phyloP scores from a whole-genome alignment of 176 grass and related monocot species.

The Themeda triandra region DNA sequence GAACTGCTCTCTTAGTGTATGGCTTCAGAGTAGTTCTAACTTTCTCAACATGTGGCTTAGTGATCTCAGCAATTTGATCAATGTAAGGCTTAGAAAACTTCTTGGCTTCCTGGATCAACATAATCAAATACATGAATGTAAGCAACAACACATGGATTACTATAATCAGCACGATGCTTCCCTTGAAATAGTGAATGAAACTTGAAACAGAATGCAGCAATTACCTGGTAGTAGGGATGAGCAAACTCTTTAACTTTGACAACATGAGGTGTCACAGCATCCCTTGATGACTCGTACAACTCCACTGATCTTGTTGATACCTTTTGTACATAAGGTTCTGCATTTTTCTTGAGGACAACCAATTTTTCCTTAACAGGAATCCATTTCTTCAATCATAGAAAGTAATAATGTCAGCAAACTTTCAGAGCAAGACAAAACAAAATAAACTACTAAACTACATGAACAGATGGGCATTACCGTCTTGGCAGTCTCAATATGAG shows the following conservation, averaged over 20 bases:
- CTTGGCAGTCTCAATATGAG: constrained; percentile 73
- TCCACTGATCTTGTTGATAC: constrained; percentile 65
- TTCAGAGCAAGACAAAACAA: constrained; percentile 31
- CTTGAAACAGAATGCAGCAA: neutral
- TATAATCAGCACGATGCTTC: neutral
- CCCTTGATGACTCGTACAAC: constrained; percentile 60
- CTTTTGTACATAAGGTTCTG: constrained; percentile 63
- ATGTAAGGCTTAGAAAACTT: constrained; percentile 91
- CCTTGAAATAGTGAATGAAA: neutral
- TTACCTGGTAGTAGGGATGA: constrained; percentile 85
- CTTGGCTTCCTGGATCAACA: constrained; percentile 63
- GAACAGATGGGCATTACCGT: constrained; percentile 33
- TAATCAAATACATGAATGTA: constrained; percentile 10
- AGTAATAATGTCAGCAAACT: constrained; percentile 17
- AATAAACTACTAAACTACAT: neutral
- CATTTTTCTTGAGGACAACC: constrained; percentile 53
- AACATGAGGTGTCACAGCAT: constrained; percentile 48
- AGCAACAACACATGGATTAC: constrained; percentile 18
- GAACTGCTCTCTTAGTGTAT: constrained; percentile 66
- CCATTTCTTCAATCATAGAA: constrained; percentile 73
- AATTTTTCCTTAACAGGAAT: constrained; percentile 78
- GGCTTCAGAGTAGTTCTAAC: constrained; percentile 60
- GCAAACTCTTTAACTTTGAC: constrained; percentile 58
- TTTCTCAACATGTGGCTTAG: constrained; percentile 88
- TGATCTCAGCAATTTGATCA: constrained; percentile 83